Base-by-base conservation (phyloP, 345 rosid genomes). In the Trapa bicornis region DNA sequence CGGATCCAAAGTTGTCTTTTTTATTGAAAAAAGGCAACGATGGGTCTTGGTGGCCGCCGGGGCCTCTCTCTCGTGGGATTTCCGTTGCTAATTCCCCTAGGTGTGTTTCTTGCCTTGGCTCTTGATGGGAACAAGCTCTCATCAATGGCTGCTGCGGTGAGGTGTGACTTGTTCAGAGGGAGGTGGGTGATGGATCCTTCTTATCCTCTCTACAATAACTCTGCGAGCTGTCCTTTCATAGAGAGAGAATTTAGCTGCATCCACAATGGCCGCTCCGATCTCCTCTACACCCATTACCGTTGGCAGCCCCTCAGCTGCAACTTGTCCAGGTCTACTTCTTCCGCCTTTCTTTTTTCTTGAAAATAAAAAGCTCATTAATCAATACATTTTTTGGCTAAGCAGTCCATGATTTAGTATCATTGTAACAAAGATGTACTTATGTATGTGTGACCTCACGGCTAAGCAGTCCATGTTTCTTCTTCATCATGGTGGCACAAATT, bases 201-300 rank as follows among this genome's bases (percentile, higher is more conserved):
- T 3, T 89, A 87, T 69, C 96, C 96, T 2, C 79, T 86, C 45
- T 89, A 89, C 66, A 62, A 78, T 39, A n/a, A 84, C 2, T 74
- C 89, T 50, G 60, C 62, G 4, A 58, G 63, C 62, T 92, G 98
- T 78, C 88, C 89, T 0, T 89, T 87, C 81, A 79, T 92, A 17
- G 80, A 87, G 65, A 77, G 64, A 4, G 94, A 86, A 77, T 92
- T 87, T 75, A 57, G 58, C 64, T 89, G 96, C 79, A 73, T 72
- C 71, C 80, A 58, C 61, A 87, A 92, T 67, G 98, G 96, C 66
- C 87, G 95, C 50, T 86, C 86, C 3, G 98, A 92, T 77, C 78
- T 73, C 39, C 65, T 65, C 37, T 86, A 79, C 76, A 56, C 90
- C 53, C 50, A 77, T 7, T 89, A 86, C 73, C 73, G 85, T 67